Base-by-base conservation (phyloP, 2,329 filamentous ascomycete genomes). In the Fusarium decemcellulare region DNA sequence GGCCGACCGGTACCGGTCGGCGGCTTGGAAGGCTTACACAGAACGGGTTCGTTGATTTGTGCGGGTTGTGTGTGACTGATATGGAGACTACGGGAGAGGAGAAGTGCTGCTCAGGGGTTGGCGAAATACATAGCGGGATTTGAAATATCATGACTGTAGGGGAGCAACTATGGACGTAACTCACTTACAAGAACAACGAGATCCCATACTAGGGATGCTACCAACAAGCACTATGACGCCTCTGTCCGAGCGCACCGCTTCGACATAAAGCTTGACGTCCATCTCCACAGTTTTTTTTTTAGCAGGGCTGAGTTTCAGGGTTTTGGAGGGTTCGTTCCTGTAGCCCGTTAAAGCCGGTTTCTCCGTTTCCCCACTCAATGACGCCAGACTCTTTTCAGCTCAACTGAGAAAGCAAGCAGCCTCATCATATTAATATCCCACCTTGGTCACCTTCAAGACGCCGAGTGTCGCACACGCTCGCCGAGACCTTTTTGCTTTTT, bases 11-110 rank as follows among this genome's bases (percentile, higher is more conserved):
- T n/a, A n/a, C n/a, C n/a, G n/a, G n/a, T n/a, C n/a, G n/a, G n/a
- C n/a, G 72, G 93, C 90, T 3, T 97, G 93, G 93, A 88, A 90
- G 80, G 93, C 93, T 2, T 96, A 96, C 79, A 80, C 76, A 6
- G 80, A 81, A 67, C 76, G 80, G 29, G 71, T 82, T 54, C 79
- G 74, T 47, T 78, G 62, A 75, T 37, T 42, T 46, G 39, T 18
- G n/a, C 8, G 29, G 42, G 54, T 44, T 34, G 52, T 23, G 23
- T 3, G 23, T 23, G 52, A 39, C 46, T 46, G 52, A 42, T 23
- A 47, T 56, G 56, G 39, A 37, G 18, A 39, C 56, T 65, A 48
- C 42, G 60, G 52, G 52, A 42, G 48, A 50, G 55, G 16, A 43
- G 52, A 57, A 34, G 27, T 47, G 57, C 64, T 66, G 52, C 44